Base-by-base conservation (phyloP, 805 yeast species). In the Candida sithepensis region DNA sequence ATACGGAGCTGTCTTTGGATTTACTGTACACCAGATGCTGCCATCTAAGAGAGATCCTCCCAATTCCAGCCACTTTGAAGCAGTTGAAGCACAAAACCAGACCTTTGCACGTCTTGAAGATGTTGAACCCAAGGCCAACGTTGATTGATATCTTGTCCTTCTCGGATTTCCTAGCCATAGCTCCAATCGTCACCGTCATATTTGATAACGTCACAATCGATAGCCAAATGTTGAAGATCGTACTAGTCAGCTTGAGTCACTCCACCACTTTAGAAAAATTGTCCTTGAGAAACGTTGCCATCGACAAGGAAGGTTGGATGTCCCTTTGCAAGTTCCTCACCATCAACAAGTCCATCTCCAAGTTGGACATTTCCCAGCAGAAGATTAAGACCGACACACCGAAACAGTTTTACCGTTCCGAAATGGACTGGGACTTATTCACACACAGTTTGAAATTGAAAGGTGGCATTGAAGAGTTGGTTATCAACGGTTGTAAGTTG, bases 211-310 rank as follows among this genome's bases (percentile, higher is more conserved):
- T 79, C 23, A 67, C 77, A 1, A 69, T 79, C 67, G 75, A 77
- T 20, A 69, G 75, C 3, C 79, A 77, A 49, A 79, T 79, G 84
- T 60, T 79, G 47, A 71, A 70, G 44, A 74, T 74, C 50, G 62
- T 79, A 30, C 56, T 79, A n/a, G 57, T 77, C 8, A 69, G 79
- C 16, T 61, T 79, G n/a, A 64, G 71, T 6, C 55, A 66, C 48
- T 77, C 76, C 38, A 64, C 62, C 43, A 58, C 67, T 7, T 58
- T 79, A 47, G 83, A 79, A 46, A 79, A 79, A 55, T 60, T 79
- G 12, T 77, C 82, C 1, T 64, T 79, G 52, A 71, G 92, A 57
- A 91, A 91, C 61, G 87, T 92, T 0, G 82, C 85, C 4, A 77
- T 91, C 43, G 82, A 84, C 57, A 66, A 67, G 1, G 77, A 56